Percentiles rank a stretch among this genome's conserved stretches.
Evolutionary conservation across 306 rosid genomes (phyloP).

Genomic region (Cucurbita argyrosperma): DNA sequence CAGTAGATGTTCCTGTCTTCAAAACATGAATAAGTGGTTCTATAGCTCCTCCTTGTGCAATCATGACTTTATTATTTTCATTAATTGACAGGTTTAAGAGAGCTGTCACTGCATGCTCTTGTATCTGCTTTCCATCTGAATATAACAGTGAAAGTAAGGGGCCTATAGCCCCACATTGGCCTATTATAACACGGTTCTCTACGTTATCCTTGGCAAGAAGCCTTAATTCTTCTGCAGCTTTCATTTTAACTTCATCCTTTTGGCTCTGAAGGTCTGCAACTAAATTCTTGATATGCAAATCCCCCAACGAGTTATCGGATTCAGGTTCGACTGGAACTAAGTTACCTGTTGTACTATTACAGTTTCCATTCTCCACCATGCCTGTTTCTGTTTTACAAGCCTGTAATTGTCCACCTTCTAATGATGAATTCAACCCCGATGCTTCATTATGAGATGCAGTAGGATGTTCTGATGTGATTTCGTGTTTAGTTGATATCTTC

Average conservation of each 20-base stretch:
- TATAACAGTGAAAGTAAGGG: slow-evolving; percentile 54
- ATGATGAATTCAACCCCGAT: slow-evolving; percentile 14
- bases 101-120: slow-evolving; percentile 93
- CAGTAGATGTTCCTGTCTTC: slow-evolving; percentile 59
- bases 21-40: slow-evolving; percentile 76
- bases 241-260: slow-evolving; percentile 40
- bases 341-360: slow-evolving; percentile 16
- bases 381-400: slow-evolving; percentile 19
- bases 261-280: slow-evolving; percentile 59
- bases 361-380: slow-evolving; percentile 26
- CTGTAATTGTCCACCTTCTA: slow-evolving; percentile 29
- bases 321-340: slow-evolving; percentile 21
- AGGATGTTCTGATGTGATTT: slow-evolving; percentile 30
- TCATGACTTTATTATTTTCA: slow-evolving; percentile 58
- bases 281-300: slow-evolving; percentile 49
- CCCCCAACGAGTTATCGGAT: slow-evolving; percentile 29
- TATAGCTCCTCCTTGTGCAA: slow-evolving; percentile 68
- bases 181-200: slow-evolving; percentile 64
- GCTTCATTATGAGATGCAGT: slow-evolving; percentile 25
- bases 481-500: slow-evolving; percentile 24
- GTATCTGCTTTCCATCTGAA: slow-evolving; percentile 45
- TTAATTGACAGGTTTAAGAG: slow-evolving; percentile 72
- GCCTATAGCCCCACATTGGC: slow-evolving; percentile 48
- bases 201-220: slow-evolving; percentile 60
- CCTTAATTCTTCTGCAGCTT: slow-evolving; percentile 80